Base-by-base conservation (phyloP, 2,329 filamentous ascomycete species). In the Alternaria solani region DNA sequence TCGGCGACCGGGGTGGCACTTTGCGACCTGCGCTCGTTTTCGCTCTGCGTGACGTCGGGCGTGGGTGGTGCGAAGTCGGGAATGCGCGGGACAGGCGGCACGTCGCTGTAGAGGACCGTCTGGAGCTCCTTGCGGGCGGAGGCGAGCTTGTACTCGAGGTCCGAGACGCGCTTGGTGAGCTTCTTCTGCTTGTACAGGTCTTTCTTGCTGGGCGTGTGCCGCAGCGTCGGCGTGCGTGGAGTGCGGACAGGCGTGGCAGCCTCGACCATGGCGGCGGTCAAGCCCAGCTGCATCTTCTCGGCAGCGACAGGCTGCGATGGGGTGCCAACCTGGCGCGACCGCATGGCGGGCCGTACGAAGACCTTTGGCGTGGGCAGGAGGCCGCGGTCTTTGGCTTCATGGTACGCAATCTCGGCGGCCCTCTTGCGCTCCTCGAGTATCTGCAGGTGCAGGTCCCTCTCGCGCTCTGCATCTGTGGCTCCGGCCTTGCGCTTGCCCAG, bases 111-210 rank as follows among this genome's bases (percentile, higher is more conserved):
- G 16, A 85, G 75, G 39, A 84, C 79, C 5, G 83, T 77, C 32
- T 81, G 78, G 25, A 89, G 80, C 72, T 89, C 84, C 49, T 81
- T 81, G 34, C 85, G 81, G 8, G 86, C 86, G 36, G 81, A 80
- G 16, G 85, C 79, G 30, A 89, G 81, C 70, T 88, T 88, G 12
- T 79, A 73, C 66, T 89, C 87, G 12, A 89, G 81, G 64, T 88
- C 83, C 64, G 85, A 88, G 30, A 89, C 86, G 53, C 85, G 82
- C 75, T 87, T 88, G 41, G 82, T 78, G 32, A 89, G 76, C 62
- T 86, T 87, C 59, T 83, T 80, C 66, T 88, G 85, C 67, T 83
- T 84, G 51, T 83, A 79, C 6, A 89, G 75, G 53, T 89, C 87
- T 65, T 83, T 85, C 67, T 84, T 85, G 2, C 85, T 87, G 3